Evolutionary conservation across 2,329 filamentous ascomycete species (phyloP).

Genomic region (Acephala macrosclerotiorum): DNA sequence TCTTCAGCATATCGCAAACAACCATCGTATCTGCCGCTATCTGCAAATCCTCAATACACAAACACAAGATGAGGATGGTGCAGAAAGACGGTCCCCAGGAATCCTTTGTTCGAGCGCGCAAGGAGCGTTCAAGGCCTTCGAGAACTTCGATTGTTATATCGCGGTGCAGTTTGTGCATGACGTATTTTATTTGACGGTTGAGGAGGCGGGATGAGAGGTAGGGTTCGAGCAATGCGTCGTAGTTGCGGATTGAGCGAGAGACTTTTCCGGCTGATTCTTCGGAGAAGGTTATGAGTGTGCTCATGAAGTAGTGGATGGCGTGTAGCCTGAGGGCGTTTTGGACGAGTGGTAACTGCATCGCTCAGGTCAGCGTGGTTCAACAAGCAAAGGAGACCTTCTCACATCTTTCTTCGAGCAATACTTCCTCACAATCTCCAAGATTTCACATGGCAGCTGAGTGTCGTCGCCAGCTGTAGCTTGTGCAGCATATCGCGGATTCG

Average conservation of each 20-base stretch:
- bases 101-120: conserved; percentile 32
- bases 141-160: conserved; percentile 33
- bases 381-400: neutral
- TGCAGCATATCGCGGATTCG: conserved; percentile 27
- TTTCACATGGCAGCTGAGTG: conserved; percentile 22
- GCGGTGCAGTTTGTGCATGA: conserved; percentile 34
- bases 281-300: conserved; percentile 34
- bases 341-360: conserved; percentile 27
- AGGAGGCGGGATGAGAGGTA: conserved; percentile 37
- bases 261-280: conserved; percentile 26
- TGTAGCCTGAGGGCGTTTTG: conserved; percentile 36
- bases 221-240: conserved; percentile 16
- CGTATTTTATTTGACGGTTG: conserved; percentile 37
- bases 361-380: neutral
- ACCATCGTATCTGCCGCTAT: conserved; percentile 35
- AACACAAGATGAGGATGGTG: conserved; percentile 35
- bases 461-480: conserved; percentile 32
- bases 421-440: conserved; percentile 29
- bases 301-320: conserved; percentile 40
- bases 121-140: conserved; percentile 33
- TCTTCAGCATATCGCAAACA: conserved; percentile 30
- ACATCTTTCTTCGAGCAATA: conserved; percentile 30
- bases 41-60: conserved; percentile 38
- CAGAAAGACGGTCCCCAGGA: conserved; percentile 38
- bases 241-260: conserved; percentile 17